Percentiles rank a stretch among this genome's conserved stretches.
phyloP scores from a whole-genome alignment of 78 protist genomes.

The Dictyostelium intermedium region DNA sequence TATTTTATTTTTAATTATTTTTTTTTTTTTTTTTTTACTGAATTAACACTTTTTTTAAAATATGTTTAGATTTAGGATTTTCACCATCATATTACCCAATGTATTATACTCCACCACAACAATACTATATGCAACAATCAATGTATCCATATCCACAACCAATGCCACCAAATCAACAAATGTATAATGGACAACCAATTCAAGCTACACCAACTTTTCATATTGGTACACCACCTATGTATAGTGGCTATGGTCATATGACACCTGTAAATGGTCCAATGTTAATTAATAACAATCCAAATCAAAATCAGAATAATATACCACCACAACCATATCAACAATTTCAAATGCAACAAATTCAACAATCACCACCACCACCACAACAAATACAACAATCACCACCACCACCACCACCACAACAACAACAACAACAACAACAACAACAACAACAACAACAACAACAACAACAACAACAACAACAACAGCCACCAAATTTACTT shows the following conservation, averaged over 20 bases:
- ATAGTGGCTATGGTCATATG: not conserved
- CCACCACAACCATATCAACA: not conserved
- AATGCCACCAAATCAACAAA: not conserved
- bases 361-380: not conserved
- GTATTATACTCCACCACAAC: not conserved
- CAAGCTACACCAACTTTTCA: not conserved
- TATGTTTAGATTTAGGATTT: not conserved
- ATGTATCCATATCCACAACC: not conserved
- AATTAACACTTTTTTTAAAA: not conserved
- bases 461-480: not conserved
- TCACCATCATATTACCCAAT: not conserved
- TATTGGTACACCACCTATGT: not conserved
- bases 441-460: not conserved
- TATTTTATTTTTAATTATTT: not conserved
- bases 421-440: not conserved
- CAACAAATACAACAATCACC: not conserved
- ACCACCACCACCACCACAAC: not conserved
- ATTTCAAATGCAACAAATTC: not conserved
- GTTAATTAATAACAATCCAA: not conserved
- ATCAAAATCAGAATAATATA: too few relatives aligned
- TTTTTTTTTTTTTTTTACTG: not conserved
- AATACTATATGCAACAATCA: not conserved
- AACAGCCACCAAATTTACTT: not conserved
- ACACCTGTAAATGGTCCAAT: not conserved
- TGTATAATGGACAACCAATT: not conserved